Evolutionary conservation across 306 rosid genomes (phyloP), one percentile per base, ranked within the genome.

Genomic region (Cucurbita argyrosperma): DNA sequence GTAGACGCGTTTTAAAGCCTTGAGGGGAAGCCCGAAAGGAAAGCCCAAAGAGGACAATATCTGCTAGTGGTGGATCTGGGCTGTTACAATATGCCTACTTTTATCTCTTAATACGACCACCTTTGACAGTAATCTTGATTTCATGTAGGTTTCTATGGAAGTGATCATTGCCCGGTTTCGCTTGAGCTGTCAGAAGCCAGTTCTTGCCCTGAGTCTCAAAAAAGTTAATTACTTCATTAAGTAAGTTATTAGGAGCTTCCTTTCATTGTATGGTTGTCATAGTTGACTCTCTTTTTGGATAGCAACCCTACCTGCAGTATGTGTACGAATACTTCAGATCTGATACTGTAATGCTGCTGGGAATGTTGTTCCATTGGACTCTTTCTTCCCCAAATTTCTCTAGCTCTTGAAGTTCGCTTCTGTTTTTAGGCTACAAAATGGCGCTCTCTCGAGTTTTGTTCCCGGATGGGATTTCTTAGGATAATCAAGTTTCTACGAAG

Each of bases 141-240:
- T 75, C 60, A 76, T 16, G 76, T 82, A 94, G 99, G 96, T 43
- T 94, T 94, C 80, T 84, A 85, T 64, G 97, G 97, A 78, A 94
- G 98, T 76, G 98, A 94, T 81, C 99, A 91, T 77, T 94, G 99
- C 78, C 99, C 97, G 6, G 91, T 89, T 76, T 82, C 87, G 42
- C 86, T 94, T 45, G 91, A 85, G 84, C 96, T 94, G 23, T 89
- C 95, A 43, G 85, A 80, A 82, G 83, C 81, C 68, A 71, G 76
- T 64, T 56, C 81, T 38, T 70, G 77, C 56, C 60, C 83, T 19
- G 46, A 37, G 64, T 65, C 86, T 67, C 56, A 46, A 52, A 81
- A 77, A 69, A 75, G 71, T 58, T 87, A 78, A 81, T 64, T 26
- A 73, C 60, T 74, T 83, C 70, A 13, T 26, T 7, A 83, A 79